Percentiles rank a stretch among this genome's conserved stretches.
phyloP scores from a whole-genome alignment of 306 rosid species.

The Rosa multiflora region DNA sequence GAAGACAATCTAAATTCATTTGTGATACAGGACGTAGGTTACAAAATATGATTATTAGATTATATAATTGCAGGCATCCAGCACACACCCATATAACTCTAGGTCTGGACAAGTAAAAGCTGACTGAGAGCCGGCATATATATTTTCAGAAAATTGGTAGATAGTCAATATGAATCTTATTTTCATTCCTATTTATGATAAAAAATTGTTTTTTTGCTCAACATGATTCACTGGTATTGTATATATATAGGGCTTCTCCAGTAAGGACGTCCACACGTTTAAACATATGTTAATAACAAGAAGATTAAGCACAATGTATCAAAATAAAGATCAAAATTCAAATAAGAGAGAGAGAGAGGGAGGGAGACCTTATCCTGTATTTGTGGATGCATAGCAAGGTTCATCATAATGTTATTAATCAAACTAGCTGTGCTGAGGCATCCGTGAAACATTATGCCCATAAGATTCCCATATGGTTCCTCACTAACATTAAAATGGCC shows the following conservation, averaged over 20 bases:
- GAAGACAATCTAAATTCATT: not conserved
- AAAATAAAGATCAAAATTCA: not conserved
- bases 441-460: constrained; percentile 85
- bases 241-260: too few species aligned
- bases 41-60: not conserved
- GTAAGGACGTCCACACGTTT: too few species aligned
- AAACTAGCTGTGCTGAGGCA: constrained; percentile 62
- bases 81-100: not conserved
- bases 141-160: not conserved
- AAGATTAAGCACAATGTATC: too few species aligned
- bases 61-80: not conserved
- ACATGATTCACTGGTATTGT: too few species aligned
- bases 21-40: not conserved
- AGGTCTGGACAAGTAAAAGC: not conserved
- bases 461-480: constrained; percentile 59
- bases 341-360: not conserved
- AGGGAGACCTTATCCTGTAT: constrained; percentile 70
- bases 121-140: not conserved
- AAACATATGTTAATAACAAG: too few species aligned
- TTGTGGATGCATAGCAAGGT: constrained; percentile 54
- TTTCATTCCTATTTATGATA: not conserved
- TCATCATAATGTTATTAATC: constrained; percentile 51
- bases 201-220: not conserved
- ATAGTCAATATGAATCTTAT: not conserved
- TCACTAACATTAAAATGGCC: constrained; percentile 30